These are phyloP conservation scores for Colletotrichum kahawae DNA, from an alignment of 2,329 filamentous ascomycete species.

Conservation along the genomic window DNA sequence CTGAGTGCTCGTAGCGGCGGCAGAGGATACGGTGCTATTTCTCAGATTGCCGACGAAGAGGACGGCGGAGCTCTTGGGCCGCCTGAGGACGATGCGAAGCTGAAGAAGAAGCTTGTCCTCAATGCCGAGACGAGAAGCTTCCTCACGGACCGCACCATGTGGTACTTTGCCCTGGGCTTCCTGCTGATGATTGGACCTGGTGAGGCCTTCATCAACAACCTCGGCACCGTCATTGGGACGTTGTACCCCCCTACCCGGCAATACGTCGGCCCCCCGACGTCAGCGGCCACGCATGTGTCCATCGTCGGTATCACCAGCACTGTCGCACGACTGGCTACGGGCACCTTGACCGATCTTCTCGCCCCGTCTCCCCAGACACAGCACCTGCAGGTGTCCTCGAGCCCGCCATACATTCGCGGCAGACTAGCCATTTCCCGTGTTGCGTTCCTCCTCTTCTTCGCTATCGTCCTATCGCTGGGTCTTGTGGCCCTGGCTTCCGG, in stretches of 20 bases:
- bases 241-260: conserved; percentile 66
- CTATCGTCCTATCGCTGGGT: conserved; percentile 74
- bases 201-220: conserved; percentile 98
- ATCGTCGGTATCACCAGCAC: conserved; percentile 92
- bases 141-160: conserved; percentile 90
- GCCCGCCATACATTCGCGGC: conserved; percentile 19
- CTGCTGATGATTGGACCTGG: conserved; percentile 92
- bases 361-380: conserved; percentile 71
- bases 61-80: conserved; percentile 43
- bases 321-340: conserved; percentile 85
- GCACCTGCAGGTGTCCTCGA: conserved; percentile 52
- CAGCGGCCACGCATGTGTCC: conserved; percentile 87
- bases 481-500: conserved; percentile 81
- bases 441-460: conserved; percentile 77
- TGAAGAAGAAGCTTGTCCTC: conserved; percentile 88
- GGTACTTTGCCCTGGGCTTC: conserved; percentile 89
- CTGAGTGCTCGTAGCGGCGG: conserved; percentile 53
- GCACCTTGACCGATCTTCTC: conserved; percentile 85
- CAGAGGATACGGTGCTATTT: conserved; percentile 68
- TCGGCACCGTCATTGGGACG: conserved; percentile 91
- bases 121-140: conserved; percentile 91
- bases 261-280: conserved; percentile 51
- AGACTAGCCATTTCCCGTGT: conserved; percentile 76
- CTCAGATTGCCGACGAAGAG: conserved; percentile 44
- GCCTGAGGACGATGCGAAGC: conserved; percentile 53